Evolutionary conservation across 2,329 filamentous ascomycete genomes (phyloP), one percentile per base, ranked within the genome.

Genomic region (Ascosphaera pollenicola): DNA sequence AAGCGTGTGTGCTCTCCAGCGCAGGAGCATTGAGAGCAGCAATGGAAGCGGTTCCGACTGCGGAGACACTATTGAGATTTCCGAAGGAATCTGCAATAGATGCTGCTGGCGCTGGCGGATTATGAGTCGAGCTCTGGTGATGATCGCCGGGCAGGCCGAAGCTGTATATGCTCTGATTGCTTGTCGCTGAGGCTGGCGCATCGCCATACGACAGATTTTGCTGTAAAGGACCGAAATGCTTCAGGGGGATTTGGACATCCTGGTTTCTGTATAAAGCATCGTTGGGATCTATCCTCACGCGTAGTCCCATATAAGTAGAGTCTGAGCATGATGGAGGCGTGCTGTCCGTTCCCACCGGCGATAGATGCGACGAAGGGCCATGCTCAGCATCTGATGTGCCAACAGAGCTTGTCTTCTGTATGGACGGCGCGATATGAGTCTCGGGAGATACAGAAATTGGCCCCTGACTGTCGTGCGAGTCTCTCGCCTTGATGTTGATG

Each of bases 401-500:
- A 13, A 32, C n/a, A n/a, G 30, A 32, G n/a, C 30, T 15, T 32
- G 30, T 32, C n/a, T 15, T 6, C 10, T 5, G 30, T 32, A 32
- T 13, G n/a, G 30, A 32, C n/a, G 30, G n/a, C 10, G 30, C 30
- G 11, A 32, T 13, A 5, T 32, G 6, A n/a, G 30, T 32, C 5
- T 32, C 10, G 3, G 10, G 30, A 32, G n/a, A 15, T 32, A 15
- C 5, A 32, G 11, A 5, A 13, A 5, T 32, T 32, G 10, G 11
- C 30, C n/a, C 30, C n/a, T 32, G 30, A 15, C 30, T 15, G n/a
- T 32, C 30, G 3, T 13, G 30, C 30, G 30, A 32, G 5, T 32
- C n/a, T 13, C n/a, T 32, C 10, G 30, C 11, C 30, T 32, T 32
- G n/a, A 32, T 13, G 11, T 32, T 13, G n/a, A 35, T 60, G 57